phyloP scores from a whole-genome alignment of 441 rosid genomes.

The Euphorbia celastroides region DNA sequence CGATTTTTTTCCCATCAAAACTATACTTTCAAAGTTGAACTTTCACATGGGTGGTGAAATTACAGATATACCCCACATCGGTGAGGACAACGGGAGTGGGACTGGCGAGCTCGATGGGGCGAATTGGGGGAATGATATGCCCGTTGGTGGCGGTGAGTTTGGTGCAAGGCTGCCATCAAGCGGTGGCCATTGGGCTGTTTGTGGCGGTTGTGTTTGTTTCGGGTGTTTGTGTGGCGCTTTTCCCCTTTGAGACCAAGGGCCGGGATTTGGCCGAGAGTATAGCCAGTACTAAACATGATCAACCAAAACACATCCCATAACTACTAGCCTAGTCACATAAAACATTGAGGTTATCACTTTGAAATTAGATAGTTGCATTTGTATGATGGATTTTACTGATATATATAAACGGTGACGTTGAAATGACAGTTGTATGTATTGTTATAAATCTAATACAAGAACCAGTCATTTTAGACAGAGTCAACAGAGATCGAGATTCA shows the following conservation, averaged over 20 bases:
- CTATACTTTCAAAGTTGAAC: too few species aligned
- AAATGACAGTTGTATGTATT: too few species aligned
- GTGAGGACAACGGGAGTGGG: constrained; percentile 92
- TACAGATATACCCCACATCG: constrained; percentile 76
- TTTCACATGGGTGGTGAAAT: too few species aligned
- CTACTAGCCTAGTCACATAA: too few species aligned
- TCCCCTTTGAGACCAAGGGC: constrained; percentile 83
- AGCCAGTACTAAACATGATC: constrained; percentile 27
- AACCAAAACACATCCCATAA: background rate
- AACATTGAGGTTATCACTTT: too few species aligned
- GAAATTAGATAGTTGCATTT: too few species aligned
- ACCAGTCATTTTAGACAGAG: too few species aligned
- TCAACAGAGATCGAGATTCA: too few species aligned
- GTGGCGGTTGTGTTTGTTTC: constrained; percentile 49
- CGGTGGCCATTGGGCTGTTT: constrained; percentile 53
- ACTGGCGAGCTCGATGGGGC: constrained; percentile 72
- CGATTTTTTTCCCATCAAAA: background rate
- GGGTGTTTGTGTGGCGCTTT: constrained; percentile 53
- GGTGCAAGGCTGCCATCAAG: constrained; percentile 74
- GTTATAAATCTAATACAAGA: too few species aligned
- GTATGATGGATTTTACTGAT: too few species aligned
- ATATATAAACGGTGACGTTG: too few species aligned
- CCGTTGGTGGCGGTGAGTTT: constrained; percentile 85
- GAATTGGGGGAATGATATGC: constrained; percentile 86
- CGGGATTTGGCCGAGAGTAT: constrained; percentile 50